Base-by-base conservation (phyloP, 164 flowering plant genomes). In the Hamamelis virginiana region DNA sequence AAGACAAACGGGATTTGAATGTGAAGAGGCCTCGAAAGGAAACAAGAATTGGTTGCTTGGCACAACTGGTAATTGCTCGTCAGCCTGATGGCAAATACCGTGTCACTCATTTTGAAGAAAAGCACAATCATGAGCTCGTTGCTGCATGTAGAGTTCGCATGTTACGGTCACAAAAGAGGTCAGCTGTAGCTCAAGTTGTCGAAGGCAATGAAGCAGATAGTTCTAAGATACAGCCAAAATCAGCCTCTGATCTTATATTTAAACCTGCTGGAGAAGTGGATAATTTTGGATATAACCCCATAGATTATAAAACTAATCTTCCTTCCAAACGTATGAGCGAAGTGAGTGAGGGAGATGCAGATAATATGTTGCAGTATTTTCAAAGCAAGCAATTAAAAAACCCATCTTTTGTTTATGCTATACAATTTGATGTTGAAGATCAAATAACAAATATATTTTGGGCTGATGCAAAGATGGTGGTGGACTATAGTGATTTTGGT, bases 391-490 rank as follows among this genome's bases (percentile, higher is more conserved):
- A 72, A 25, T 43, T 65, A 18, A 66, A 78, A 47, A 67, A 78
- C 52, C 77, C 76, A 15, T 69, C 69, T n/a, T 76, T 73, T 48
- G 71, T 68, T 59, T 66, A 73, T 71, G 71, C 74, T 3, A 13
- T 69, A 45, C 80, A 76, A 50, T 57, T 76, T 51, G 84, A 81
- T 69, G 41, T 25, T 50, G 68, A 71, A 15, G 84, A 72, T 53
- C 38, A 69, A 22, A 64, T 76, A 21, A 69, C 69, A 47, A 74
- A 78, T 51, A 47, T 81, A 43, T 72, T 81, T 68, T 81, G 84
- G 84, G 78, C 79, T n/a, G 78, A 78, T 72, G 71, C 65, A 45
- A 69, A 59, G 19, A 79, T 75, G 79, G 63, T 66, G 5, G 38
- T 47, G 22, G 78, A 77, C 57, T 80, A 71, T 59, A 58, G 41